Percentiles rank a stretch among this genome's conserved stretches.
These are phyloP conservation scores for Striga asiatica DNA, from an alignment of 257 asterid genomes.

Conservation along the genomic window DNA sequence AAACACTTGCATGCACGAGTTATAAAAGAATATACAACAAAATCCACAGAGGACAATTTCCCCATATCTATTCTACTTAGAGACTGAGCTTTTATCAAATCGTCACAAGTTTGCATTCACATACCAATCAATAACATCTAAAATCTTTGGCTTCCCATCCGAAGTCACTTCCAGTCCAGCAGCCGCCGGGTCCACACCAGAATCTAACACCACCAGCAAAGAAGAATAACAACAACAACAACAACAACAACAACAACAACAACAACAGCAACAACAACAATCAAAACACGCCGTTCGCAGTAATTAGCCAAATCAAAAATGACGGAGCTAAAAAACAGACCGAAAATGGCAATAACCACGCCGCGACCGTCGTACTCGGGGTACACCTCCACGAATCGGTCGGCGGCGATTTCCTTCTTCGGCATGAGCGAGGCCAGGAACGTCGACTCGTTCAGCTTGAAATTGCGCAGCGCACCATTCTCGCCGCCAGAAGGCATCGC, in stretches of 20 bases:
- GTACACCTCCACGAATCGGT: conserved; percentile 69
- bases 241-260: background rate
- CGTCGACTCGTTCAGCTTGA: conserved; percentile 62
- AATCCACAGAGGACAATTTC: conserved; percentile 8
- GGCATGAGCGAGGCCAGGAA: conserved; percentile 95
- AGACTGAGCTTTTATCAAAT: no score
- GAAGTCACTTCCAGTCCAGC: conserved; percentile 76
- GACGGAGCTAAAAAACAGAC: conserved; percentile 25
- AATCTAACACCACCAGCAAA: conserved; percentile 38
- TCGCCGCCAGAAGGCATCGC: conserved; percentile 81
- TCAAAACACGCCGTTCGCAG: no score
- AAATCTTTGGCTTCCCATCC: conserved; percentile 82
- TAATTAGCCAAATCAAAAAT: no score
- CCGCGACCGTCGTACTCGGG: conserved; percentile 91
- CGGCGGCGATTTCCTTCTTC: conserved; percentile 88
- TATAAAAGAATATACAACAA: conserved; percentile 7
- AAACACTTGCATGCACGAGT: conserved; percentile 1
- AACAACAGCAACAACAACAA: background rate
- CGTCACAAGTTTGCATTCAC: conserved; percentile 10
- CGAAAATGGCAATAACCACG: conserved; percentile 77
- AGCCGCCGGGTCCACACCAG: conserved; percentile 99
- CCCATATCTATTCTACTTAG: background rate
- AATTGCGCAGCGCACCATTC: no score
- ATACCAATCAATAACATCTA: conserved; percentile 93
- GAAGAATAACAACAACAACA: background rate